Conservation (phyloP, 192 early-diverging fungal genomes). For the Coemansia umbellata region DNA sequence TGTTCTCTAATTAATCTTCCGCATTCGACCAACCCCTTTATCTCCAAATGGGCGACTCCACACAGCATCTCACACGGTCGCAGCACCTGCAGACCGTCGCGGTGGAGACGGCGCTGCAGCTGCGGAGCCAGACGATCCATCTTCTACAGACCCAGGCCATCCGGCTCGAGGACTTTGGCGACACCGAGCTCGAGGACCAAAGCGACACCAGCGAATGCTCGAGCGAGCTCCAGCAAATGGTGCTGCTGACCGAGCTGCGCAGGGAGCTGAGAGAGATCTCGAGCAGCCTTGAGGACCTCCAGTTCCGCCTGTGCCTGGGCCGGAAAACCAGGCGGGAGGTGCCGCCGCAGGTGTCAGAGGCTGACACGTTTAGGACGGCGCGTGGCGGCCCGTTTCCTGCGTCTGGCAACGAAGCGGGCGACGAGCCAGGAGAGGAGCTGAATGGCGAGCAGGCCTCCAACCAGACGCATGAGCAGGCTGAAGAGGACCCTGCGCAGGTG, state of each 20-base stretch:
- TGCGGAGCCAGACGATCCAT: constrained; percentile 28
- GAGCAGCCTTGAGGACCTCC: constrained; percentile 23
- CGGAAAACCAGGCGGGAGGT: background rate
- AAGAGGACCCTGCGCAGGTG: background rate
- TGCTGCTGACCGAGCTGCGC: constrained; percentile 38
- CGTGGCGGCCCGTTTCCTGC: constrained; percentile 14
- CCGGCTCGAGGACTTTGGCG: constrained; percentile 28
- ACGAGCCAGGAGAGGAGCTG: background rate
- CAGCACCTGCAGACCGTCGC: constrained; percentile 41
- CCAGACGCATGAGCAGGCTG: background rate
- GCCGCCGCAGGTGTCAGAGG: constrained; percentile 10
- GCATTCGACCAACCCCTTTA: too few species aligned
- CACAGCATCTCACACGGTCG: constrained; percentile 10
- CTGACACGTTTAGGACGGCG: constrained; percentile 33
- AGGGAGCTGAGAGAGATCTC: constrained; percentile 30
- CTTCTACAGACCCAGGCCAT: constrained; percentile 35
- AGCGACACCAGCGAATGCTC: constrained; percentile 14
- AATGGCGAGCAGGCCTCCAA: background rate
- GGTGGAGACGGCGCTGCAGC: constrained; percentile 21
- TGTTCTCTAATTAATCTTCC: too few species aligned
- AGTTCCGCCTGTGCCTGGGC: constrained; percentile 18
- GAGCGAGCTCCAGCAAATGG: constrained; percentile 36
- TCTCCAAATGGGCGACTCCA: too few species aligned
- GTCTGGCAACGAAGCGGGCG: background rate
- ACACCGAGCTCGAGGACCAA: constrained; percentile 30